A percentile compares a stretch with the other conserved stretches of the same genome.
Conservation (phyloP, 495 filamentous ascomycete species). For the Chaetomidium leptoderma region DNA sequence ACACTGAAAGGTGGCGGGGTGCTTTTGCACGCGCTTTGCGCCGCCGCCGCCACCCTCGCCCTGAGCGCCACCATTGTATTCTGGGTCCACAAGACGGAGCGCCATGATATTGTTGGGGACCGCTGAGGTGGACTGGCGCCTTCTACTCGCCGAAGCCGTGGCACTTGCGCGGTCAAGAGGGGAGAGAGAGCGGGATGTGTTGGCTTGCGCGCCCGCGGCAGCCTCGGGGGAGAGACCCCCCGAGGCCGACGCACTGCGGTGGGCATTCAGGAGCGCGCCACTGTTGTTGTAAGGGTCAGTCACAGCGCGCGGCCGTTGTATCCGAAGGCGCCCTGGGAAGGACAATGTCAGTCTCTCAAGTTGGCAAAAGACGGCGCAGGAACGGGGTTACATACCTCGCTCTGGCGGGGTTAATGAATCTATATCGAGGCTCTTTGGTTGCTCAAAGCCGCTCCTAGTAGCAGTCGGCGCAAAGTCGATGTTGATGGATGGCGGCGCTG, state of each 20-base stretch:
- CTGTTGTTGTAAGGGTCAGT: constrained; percentile 65
- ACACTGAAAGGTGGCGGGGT: constrained; percentile 90
- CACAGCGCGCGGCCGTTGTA: constrained; percentile 61
- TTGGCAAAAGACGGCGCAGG: neutral
- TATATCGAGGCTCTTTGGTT: constrained; percentile 61
- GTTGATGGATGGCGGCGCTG: constrained; percentile 84
- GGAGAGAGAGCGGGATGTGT: constrained; percentile 63
- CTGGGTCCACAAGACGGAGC: constrained; percentile 83
- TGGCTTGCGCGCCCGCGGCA: constrained; percentile 43
- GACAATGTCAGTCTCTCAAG: constrained; percentile 6
- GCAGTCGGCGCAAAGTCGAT: constrained; percentile 83
- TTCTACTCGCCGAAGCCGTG: constrained; percentile 57
- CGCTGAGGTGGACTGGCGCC: constrained; percentile 84
- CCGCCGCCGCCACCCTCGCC: constrained; percentile 46
- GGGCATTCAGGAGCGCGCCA: constrained; percentile 35
- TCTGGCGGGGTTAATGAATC: constrained; percentile 83
- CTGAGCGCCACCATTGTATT: constrained; percentile 56
- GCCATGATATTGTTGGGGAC: constrained; percentile 89
- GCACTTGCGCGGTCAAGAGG: constrained; percentile 51
- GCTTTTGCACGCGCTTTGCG: constrained; percentile 82
- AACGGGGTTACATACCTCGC: constrained; percentile 56
- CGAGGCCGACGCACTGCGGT: constrained; percentile 35
- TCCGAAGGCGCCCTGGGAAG: constrained; percentile 38
- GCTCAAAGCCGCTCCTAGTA: constrained; percentile 64
- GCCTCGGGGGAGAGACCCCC: constrained; percentile 45